Conservation (phyloP, 352 stramenopile species). For the Pythium periplocum region DNA sequence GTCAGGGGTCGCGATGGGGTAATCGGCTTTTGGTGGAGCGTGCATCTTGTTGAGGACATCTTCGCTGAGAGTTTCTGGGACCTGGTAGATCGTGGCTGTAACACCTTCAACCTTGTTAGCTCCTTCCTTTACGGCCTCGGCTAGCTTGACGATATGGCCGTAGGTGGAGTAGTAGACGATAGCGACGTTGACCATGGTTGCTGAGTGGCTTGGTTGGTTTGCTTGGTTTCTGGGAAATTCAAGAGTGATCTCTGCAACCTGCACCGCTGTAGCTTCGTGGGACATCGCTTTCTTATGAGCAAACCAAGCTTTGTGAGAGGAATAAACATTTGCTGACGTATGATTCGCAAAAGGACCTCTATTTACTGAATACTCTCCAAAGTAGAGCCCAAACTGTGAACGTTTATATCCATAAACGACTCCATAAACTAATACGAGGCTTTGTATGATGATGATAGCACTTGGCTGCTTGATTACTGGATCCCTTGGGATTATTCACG, state of each 20-base stretch:
- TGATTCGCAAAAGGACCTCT: no score
- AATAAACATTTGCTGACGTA: no score
- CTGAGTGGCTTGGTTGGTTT: neutral
- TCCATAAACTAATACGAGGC: no score
- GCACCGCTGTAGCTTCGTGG: no score
- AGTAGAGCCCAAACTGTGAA: no score
- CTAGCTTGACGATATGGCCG: conserved; percentile 77
- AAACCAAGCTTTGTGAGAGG: no score
- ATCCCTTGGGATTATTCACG: no score
- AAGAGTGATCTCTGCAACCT: conserved; percentile 8
- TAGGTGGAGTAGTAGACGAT: conserved; percentile 88
- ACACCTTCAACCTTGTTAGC: conserved; percentile 61
- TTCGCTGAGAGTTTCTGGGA: conserved; percentile 73
- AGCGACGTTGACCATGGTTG: conserved; percentile 57
- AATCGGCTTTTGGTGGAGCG: conserved; percentile 64
- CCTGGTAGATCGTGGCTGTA: conserved; percentile 61
- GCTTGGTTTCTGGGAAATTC: conserved; percentile 13
- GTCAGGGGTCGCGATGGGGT: conserved; percentile 54
- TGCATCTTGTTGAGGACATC: conserved; percentile 84
- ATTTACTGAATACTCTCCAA: no score
- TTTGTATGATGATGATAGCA: no score
- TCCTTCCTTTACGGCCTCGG: conserved; percentile 65
- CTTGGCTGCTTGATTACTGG: no score
- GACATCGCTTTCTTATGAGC: no score
- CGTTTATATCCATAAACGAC: no score